Base-by-base conservation (phyloP, 371 early-diverging fungal species). In the Coemansia sp. region DNA sequence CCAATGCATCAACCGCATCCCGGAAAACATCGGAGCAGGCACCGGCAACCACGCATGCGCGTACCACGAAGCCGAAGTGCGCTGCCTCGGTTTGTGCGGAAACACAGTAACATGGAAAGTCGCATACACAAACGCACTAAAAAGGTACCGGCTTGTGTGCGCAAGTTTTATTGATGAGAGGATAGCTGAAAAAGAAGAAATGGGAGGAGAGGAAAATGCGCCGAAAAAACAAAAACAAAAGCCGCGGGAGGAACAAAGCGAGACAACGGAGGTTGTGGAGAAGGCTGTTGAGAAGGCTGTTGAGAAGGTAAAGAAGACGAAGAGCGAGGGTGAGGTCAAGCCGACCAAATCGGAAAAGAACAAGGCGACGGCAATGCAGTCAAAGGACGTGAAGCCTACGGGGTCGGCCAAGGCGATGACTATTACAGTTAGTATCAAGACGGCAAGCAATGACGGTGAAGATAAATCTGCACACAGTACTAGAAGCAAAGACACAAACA, bases 51-150 rank as follows among this genome's bases (percentile, higher is more conserved):
- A 67, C 50, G 75, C 71, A 1, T 75, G 75, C 59, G 75, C 75
- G 31, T 75, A 75, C 67, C 75, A 75, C 62, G 75, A 75, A 37
- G 75, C 75, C 51, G 75, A 75, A 27, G 71, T 75, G 31, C 66
- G 69, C n/a, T 75, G 75, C 21, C 71, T 75, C 11, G 75, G 75
- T 4, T 61, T 75, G 10, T 75, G 75, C 61, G 75, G 75, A 27
- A 75, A 75, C 64, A 75, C 75, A 5, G 21, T 75, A 7, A 75
- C 75, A 8, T 75, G 75, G 75, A 70, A 70, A 31, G 70, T 69
- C 5, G 67, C 75, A 7, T 75, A 75, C 57, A 59, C 52, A 14
- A 75, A 75, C 45, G 59, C 75, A 0, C 71, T 75, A 42, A 75
- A 75, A 61, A 59, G 75, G 29, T 75, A 75, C 53, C 66, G 75